phyloP scores from a whole-genome alignment of 306 rosid species.

The Malus fusca region DNA sequence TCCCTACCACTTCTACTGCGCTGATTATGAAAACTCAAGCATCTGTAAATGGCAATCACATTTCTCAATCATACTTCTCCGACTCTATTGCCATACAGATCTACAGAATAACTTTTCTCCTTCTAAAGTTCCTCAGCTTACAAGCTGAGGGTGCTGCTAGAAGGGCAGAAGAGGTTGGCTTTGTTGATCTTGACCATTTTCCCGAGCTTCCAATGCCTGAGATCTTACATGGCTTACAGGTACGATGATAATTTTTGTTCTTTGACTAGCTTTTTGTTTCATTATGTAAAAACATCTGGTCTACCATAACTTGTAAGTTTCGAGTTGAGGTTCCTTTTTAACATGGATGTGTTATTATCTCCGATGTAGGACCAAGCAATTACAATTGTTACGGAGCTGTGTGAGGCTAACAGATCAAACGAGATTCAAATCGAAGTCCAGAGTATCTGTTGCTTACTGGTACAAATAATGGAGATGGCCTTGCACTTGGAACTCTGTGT shows the following conservation, averaged over 20 bases:
- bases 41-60: slow-evolving; percentile 27
- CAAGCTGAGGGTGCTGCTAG: slow-evolving; percentile 91
- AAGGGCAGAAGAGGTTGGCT: slow-evolving; percentile 90
- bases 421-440: slow-evolving; percentile 39
- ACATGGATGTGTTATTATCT: not conserved
- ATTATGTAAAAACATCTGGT: not conserved
- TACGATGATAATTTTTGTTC: slow-evolving; percentile 9
- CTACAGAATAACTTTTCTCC: slow-evolving; percentile 63
- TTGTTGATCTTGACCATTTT: slow-evolving; percentile 87
- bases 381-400: slow-evolving; percentile 55
- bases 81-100: slow-evolving; percentile 67
- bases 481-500: slow-evolving; percentile 83
- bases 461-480: slow-evolving; percentile 86
- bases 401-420: slow-evolving; percentile 44
- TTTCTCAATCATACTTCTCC: slow-evolving; percentile 56
- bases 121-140: slow-evolving; percentile 73
- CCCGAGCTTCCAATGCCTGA: slow-evolving; percentile 98
- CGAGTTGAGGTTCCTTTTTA: not conserved
- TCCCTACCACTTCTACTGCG: slow-evolving; percentile 31
- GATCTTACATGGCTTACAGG: slow-evolving; percentile 92
- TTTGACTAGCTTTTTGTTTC: not conserved
- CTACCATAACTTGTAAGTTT: not conserved
- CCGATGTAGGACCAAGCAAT: slow-evolving; percentile 74
- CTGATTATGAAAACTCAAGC: slow-evolving; percentile 42
- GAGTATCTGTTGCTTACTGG: slow-evolving; percentile 47